Evolutionary conservation across 257 asterid genomes (phyloP).

Genomic region (Paraleonurus japonicus): DNA sequence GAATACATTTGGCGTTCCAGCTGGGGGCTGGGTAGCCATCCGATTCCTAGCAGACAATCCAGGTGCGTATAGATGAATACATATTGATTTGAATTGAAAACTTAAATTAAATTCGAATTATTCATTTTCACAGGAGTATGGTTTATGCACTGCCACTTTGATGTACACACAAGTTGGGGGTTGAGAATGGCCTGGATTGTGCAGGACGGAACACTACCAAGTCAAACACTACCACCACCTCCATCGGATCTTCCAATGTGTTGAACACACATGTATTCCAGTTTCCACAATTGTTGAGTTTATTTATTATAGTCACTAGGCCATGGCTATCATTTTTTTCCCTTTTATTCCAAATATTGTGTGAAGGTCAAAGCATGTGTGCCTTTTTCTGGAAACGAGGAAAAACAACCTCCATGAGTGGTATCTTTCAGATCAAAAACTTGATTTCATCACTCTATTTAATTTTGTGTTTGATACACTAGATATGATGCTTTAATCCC

Average conservation of each 20-base stretch:
- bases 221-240: constrained; percentile 60
- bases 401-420: not conserved
- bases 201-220: constrained; percentile 46
- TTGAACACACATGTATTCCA: constrained; percentile 26
- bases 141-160: constrained; percentile 79
- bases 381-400: constrained; percentile 1
- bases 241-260: constrained; percentile 71
- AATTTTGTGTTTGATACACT: not conserved
- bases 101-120: not conserved
- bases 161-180: constrained; percentile 71
- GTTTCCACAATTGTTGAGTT: constrained; percentile 17
- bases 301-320: constrained; percentile 19
- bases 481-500: not conserved
- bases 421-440: not conserved
- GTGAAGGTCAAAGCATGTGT: not conserved
- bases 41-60: constrained; percentile 73
- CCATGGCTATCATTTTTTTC: not conserved
- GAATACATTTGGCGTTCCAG: constrained; percentile 63
- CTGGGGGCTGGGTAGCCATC: constrained; percentile 74
- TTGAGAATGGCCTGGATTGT: constrained; percentile 74
- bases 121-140: constrained; percentile 50
- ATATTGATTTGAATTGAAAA: not conserved
- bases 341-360: not conserved
- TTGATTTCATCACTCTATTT: not conserved
- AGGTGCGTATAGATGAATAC: constrained; percentile 31